Conservation (phyloP, 169 alveolate genomes). For the Plasmodium coatneyi region DNA sequence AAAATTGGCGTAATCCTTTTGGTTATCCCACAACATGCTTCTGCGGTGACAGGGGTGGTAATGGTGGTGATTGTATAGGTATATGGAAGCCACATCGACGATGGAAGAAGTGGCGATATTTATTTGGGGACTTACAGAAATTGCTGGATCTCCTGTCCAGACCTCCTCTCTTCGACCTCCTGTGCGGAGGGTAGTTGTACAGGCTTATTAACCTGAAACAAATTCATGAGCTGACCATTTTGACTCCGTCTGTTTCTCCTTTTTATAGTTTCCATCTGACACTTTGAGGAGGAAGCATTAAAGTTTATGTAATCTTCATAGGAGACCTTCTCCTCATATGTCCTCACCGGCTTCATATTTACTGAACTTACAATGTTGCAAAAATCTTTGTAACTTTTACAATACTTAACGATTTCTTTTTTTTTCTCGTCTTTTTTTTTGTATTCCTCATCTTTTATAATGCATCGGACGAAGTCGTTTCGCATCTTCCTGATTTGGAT, state of each 20-base stretch:
- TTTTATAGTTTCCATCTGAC: background rate
- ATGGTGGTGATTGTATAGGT: background rate
- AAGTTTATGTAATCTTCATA: conserved; percentile 49
- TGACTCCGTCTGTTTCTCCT: conserved; percentile 1
- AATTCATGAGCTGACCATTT: background rate
- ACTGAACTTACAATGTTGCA: conserved; percentile 55
- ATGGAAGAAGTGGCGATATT: background rate
- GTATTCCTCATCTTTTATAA: conserved; percentile 56
- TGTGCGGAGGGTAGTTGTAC: background rate
- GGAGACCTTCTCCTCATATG: conserved; percentile 55
- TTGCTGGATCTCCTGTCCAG: background rate
- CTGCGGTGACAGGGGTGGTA: conserved; percentile 12
- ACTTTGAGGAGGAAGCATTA: background rate
- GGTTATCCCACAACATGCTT: background rate
- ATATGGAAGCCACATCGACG: background rate
- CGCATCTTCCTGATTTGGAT: conserved; percentile 28
- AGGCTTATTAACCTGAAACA: background rate
- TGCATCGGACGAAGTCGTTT: conserved; percentile 44
- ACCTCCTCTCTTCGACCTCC: background rate
- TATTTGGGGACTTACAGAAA: background rate
- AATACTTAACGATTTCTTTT: conserved; percentile 62
- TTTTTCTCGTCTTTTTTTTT: conserved; percentile 69
- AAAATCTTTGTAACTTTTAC: conserved; percentile 71
- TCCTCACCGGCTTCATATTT: conserved; percentile 70
- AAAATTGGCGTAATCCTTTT: conserved; percentile 22